phyloP scores from a whole-genome alignment of 805 yeast species.

The Wickerhamiella azymoides region DNA sequence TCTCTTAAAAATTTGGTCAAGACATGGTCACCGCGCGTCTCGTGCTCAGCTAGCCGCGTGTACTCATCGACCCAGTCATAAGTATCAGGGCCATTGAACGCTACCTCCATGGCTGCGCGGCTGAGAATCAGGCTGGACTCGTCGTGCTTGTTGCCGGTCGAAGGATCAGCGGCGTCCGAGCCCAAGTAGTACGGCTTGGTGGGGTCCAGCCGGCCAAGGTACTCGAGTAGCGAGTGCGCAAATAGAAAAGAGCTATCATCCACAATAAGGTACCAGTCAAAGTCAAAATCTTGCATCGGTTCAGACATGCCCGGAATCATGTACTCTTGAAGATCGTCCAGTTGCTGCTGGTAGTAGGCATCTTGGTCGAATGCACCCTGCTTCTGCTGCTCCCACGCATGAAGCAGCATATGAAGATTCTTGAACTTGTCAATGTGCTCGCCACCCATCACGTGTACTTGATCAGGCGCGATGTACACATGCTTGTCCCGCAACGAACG shows the following conservation, averaged over 20 bases:
- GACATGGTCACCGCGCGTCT: constrained; percentile 21
- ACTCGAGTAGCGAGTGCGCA: constrained; percentile 10
- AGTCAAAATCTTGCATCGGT: not conserved
- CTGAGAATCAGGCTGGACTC: constrained; percentile 18
- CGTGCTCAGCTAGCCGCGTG: constrained; percentile 12
- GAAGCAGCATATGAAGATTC: constrained; percentile 19
- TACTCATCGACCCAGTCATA: constrained; percentile 9
- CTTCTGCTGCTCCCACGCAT: constrained; percentile 13
- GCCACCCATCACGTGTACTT: constrained; percentile 12
- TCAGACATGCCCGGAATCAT: not conserved
- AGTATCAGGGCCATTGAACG: constrained; percentile 10
- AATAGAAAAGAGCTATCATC: constrained; percentile 15
- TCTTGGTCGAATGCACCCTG: not conserved
- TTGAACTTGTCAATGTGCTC: constrained; percentile 15
- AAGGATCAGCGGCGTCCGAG: constrained; percentile 1
- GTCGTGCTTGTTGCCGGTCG: constrained; percentile 8
- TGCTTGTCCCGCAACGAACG: constrained; percentile 16
- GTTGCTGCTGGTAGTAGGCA: no score
- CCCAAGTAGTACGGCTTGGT: constrained; percentile 14
- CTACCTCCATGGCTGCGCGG: constrained; percentile 11
- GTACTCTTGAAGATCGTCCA: no score
- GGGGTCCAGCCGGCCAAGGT: constrained; percentile 12
- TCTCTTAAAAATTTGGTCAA: constrained; percentile 16
- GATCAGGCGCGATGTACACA: constrained; percentile 14
- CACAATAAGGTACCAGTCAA: constrained; percentile 17